phyloP scores from a whole-genome alignment of 2,329 filamentous ascomycete genomes.

The Rhinocladiella similis region DNA sequence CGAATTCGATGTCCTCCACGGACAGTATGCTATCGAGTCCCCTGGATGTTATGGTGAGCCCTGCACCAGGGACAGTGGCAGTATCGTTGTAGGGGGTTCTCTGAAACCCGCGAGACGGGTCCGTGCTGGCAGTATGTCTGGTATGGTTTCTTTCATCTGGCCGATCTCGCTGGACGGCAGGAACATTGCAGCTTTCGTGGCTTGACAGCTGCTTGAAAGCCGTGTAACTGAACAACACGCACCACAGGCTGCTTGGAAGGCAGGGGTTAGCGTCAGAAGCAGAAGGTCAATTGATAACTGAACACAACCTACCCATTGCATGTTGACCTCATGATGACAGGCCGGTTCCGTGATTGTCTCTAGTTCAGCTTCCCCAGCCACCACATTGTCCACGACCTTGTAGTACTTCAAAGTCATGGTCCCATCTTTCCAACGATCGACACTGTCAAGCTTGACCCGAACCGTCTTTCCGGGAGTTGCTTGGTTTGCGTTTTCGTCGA shows the following conservation, averaged over 20 bases:
- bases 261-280: too few relatives aligned
- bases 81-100: too few relatives aligned
- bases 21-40: too few relatives aligned
- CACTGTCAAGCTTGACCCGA: conserved; percentile 18
- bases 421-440: conserved; percentile 16
- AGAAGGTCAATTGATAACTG: not conserved
- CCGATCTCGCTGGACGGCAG: not conserved
- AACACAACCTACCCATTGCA: conserved; percentile 17
- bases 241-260: conserved; percentile 21
- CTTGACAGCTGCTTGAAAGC: conserved; percentile 21
- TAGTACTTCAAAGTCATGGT: conserved; percentile 12
- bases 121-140: too few relatives aligned
- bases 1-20: too few relatives aligned
- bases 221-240: conserved; percentile 19
- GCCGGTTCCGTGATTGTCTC: conserved; percentile 11
- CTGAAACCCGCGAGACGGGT: too few relatives aligned
- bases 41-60: too few relatives aligned
- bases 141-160: not conserved
- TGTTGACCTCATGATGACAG: conserved; percentile 16
- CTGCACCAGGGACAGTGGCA: too few relatives aligned
- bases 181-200: conserved; percentile 18
- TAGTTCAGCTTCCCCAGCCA: conserved; percentile 3
- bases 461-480: conserved; percentile 4
- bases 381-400: conserved; percentile 9
- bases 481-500: conserved; percentile 7